Percentiles rank a stretch among this genome's conserved stretches.
phyloP scores from a whole-genome alignment of 2,329 filamentous ascomycete species.

The Clonostachys chloroleuca region DNA sequence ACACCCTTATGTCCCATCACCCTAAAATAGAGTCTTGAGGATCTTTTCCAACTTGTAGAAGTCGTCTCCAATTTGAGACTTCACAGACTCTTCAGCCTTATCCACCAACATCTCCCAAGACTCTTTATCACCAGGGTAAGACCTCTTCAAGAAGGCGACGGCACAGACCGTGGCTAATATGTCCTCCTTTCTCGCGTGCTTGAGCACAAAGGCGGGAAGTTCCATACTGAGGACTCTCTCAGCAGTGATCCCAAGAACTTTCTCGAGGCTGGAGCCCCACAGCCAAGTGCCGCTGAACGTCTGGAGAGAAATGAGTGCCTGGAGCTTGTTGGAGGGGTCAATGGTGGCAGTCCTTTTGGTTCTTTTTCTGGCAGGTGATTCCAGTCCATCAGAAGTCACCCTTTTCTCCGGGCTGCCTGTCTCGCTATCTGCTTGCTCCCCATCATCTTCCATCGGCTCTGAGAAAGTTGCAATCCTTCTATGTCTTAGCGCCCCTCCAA shows the following conservation, averaged over 20 bases:
- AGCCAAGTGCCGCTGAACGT: conserved; percentile 23
- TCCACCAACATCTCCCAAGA: conserved; percentile 62
- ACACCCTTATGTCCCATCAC: too few species aligned
- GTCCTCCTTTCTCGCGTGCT: background rate
- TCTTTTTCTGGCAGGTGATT: too few species aligned
- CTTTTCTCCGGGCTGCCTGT: too few species aligned
- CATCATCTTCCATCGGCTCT: too few species aligned
- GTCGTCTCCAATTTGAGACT: conserved; percentile 6
- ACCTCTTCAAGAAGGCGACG: conserved; percentile 33
- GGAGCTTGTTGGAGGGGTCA: conserved; percentile 5
- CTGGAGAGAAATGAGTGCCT: conserved; percentile 47
- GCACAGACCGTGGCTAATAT: conserved; percentile 20
- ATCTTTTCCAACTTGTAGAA: too few species aligned
- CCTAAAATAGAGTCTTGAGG: too few species aligned
- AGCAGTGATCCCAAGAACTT: conserved; percentile 14
- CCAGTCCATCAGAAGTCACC: too few species aligned
- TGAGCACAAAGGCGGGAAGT: too few species aligned
- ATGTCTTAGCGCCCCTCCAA: too few species aligned
- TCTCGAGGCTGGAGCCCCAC: conserved; percentile 18
- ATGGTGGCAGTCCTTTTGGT: background rate
- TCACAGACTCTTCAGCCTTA: conserved; percentile 52
- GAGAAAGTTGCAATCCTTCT: too few species aligned
- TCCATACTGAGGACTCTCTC: too few species aligned
- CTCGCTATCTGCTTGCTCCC: too few species aligned
- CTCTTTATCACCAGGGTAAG: conserved; percentile 38